Conservation (phyloP, 2,329 filamentous ascomycete genomes). For the Pseudogymnoascus sp. region DNA sequence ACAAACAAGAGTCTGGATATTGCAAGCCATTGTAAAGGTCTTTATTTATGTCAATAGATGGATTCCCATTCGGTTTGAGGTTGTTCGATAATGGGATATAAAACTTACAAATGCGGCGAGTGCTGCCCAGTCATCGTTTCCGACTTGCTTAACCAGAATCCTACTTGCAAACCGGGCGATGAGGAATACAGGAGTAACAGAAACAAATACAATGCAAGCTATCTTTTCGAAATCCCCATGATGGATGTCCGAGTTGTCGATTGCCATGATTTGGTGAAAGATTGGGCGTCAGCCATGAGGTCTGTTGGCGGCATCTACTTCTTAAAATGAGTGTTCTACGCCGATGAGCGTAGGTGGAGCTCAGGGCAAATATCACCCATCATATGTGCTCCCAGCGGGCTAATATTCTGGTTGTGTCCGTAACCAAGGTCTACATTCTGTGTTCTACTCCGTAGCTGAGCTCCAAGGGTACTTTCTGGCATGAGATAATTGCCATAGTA, state of each 20-base stretch:
- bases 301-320: background rate
- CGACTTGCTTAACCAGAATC: slow-evolving; percentile 15
- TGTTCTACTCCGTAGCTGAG: background rate
- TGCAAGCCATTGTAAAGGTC: slow-evolving; percentile 14
- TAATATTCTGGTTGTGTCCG: background rate
- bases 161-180: slow-evolving; percentile 15
- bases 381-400: background rate
- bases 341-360: background rate
- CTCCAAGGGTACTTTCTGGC: background rate
- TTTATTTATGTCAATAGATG: slow-evolving; percentile 1
- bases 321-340: background rate
- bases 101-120: slow-evolving; percentile 14
- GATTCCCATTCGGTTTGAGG: background rate
- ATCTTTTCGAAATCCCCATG: slow-evolving; percentile 16
- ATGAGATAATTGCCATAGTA: background rate
- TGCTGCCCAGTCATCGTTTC: slow-evolving; percentile 17
- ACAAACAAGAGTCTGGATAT: slow-evolving; percentile 15
- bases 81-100: background rate
- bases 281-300: background rate
- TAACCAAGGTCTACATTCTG: background rate
- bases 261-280: background rate
- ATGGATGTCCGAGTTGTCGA: slow-evolving; percentile 16
- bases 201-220: slow-evolving; percentile 15
- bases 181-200: slow-evolving; percentile 13
- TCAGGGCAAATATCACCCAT: background rate